Conservation (phyloP, 73 alveolate species). For the Tetrahymena borealis region DNA sequence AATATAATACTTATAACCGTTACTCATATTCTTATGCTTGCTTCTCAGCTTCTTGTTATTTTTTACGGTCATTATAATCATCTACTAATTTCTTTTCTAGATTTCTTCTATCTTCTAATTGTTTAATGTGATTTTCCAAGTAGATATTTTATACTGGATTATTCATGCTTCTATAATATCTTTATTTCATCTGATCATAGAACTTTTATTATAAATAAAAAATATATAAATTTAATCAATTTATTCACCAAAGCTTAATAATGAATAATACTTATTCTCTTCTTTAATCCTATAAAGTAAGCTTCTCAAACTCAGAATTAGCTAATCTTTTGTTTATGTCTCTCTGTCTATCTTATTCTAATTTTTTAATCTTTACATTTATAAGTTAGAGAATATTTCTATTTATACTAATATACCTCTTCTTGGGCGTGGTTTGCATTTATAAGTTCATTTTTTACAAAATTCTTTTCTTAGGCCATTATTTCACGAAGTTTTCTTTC, state of each 20-base stretch:
- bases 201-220: too few relatives aligned
- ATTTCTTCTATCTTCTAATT: not conserved
- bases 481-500: not conserved
- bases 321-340: not conserved
- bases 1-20: not conserved
- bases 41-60: not conserved
- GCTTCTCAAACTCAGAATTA: not conserved
- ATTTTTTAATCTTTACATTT: not conserved
- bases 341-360: not conserved
- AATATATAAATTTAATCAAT: too few relatives aligned
- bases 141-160: not conserved
- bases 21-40: not conserved
- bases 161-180: not conserved
- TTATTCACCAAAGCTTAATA: too few relatives aligned
- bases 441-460: not conserved
- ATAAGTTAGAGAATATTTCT: too few relatives aligned
- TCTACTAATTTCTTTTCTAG: not conserved
- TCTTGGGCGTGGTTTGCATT: not conserved
- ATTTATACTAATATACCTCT: not conserved
- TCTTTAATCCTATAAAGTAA: not conserved
- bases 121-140: not conserved
- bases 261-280: not conserved
- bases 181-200: not conserved
- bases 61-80: not conserved
- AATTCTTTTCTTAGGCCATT: not conserved